phyloP scores from a whole-genome alignment of 805 yeast genomes.

The Sugiyamaella valdiviana region DNA sequence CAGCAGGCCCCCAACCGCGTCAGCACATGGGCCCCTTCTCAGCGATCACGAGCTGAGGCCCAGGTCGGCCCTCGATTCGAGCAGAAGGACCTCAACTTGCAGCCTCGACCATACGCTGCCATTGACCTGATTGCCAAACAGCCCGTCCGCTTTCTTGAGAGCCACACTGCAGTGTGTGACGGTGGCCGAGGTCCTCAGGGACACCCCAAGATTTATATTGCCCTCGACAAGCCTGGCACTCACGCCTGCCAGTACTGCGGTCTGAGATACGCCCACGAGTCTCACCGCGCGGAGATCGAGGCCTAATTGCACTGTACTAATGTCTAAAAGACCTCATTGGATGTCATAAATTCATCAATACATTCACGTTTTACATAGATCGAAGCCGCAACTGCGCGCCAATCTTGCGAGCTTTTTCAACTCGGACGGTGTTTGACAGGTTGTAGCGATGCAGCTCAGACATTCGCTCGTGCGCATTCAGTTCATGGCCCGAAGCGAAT shows the following conservation, averaged over 20 bases:
- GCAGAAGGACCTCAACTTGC: slow-evolving; percentile 58
- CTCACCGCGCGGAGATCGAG: slow-evolving; percentile 17
- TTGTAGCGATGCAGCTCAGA: background rate
- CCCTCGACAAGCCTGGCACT: slow-evolving; percentile 68
- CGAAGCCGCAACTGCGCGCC: too few relatives aligned
- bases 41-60: slow-evolving; percentile 53
- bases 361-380: too few relatives aligned
- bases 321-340: background rate
- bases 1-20: slow-evolving; percentile 72
- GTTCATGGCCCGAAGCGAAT: background rate
- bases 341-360: background rate
- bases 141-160: slow-evolving; percentile 60
- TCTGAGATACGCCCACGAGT: slow-evolving; percentile 39
- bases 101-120: slow-evolving; percentile 79
- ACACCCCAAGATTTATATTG: slow-evolving; percentile 77
- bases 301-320: background rate
- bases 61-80: slow-evolving; percentile 60
- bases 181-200: slow-evolving; percentile 64
- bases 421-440: background rate
- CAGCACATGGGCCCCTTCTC: slow-evolving; percentile 65
- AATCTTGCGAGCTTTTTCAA: background rate
- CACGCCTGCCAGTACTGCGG: slow-evolving; percentile 80
- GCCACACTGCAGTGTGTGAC: slow-evolving; percentile 70
- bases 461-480: background rate
- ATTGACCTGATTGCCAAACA: slow-evolving; percentile 72